phyloP scores from a whole-genome alignment of 1,284 basidiomycete genomes.

The Acaromyces ingoldii region DNA sequence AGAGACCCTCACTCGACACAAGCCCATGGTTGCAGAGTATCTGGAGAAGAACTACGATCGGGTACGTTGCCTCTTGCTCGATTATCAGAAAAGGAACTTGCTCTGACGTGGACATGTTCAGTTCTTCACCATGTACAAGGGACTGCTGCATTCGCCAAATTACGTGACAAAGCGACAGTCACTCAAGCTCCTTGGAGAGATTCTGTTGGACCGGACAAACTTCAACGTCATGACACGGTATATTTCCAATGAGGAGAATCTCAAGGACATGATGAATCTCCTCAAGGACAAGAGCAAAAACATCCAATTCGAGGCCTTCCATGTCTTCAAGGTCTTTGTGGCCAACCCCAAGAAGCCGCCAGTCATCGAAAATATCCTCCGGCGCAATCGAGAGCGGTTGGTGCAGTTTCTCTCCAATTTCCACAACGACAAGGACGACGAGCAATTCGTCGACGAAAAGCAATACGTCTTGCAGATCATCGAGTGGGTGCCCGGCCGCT shows the following conservation, averaged over 20 bases:
- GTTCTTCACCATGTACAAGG: constrained; percentile 94
- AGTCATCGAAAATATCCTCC: constrained; percentile 83
- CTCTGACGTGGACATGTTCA: too few species aligned
- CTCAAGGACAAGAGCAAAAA: constrained; percentile 95
- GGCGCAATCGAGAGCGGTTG: constrained; percentile 89
- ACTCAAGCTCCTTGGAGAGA: constrained; percentile 94
- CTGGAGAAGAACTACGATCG: constrained; percentile 93
- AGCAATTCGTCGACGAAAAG: constrained; percentile 51
- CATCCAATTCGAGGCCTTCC: constrained; percentile 99
- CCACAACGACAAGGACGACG: constrained; percentile 88
- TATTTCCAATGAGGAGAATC: constrained; percentile 74
- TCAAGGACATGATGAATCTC: constrained; percentile 99
- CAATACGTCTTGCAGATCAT: constrained; percentile 50
- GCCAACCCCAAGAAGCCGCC: constrained; percentile 98
- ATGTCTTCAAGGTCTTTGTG: constrained; percentile 99
- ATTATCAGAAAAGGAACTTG: too few species aligned
- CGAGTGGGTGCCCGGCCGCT: too few species aligned
- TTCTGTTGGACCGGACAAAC: constrained; percentile 92
- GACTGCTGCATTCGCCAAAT: constrained; percentile 84
- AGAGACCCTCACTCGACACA: constrained; percentile 73
- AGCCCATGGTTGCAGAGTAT: constrained; percentile 92
- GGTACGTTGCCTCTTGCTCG: constrained; percentile 58
- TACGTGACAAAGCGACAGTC: constrained; percentile 99
- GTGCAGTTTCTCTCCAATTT: constrained; percentile 83
- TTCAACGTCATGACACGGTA: constrained; percentile 99